These are phyloP conservation scores for Cryptococcus sp. DNA, from an alignment of 1,284 basidiomycete genomes.

Conservation along the genomic window DNA sequence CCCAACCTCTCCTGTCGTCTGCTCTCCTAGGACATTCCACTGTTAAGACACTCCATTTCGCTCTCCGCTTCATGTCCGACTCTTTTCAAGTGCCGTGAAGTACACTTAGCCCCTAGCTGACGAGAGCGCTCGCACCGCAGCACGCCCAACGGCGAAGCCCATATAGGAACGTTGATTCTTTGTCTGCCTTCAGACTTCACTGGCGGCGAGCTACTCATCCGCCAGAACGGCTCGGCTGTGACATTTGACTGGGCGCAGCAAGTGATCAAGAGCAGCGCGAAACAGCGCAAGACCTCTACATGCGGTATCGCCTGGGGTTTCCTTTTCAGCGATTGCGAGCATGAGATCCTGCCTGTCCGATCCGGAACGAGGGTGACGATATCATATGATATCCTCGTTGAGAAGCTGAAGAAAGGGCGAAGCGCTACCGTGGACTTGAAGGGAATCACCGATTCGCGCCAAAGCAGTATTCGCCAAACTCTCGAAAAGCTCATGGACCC, in stretches of 20 bases:
- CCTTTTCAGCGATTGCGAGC: constrained; percentile 56
- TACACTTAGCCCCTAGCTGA: background rate
- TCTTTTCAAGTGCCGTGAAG: background rate
- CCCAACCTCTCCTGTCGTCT: no score
- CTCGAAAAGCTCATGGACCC: constrained; percentile 18
- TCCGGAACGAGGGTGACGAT: constrained; percentile 56
- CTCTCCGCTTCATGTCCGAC: no score
- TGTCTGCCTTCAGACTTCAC: constrained; percentile 26
- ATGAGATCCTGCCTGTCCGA: constrained; percentile 55
- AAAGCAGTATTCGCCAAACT: background rate
- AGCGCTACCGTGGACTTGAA: constrained; percentile 16
- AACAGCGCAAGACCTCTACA: no score
- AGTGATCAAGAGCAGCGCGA: background rate
- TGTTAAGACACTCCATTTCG: no score
- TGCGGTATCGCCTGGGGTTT: constrained; percentile 22
- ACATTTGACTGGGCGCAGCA: constrained; percentile 16
- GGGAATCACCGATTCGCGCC: constrained; percentile 13
- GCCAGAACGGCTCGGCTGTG: constrained; percentile 9
- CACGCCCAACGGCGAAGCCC: constrained; percentile 15
- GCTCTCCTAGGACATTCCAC: no score
- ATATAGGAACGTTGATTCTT: constrained; percentile 25
- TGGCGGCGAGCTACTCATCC: constrained; percentile 29
- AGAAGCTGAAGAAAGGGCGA: constrained; percentile 12
- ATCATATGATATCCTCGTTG: constrained; percentile 52
- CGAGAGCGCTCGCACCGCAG: background rate